phyloP scores from a whole-genome alignment of 495 filamentous ascomycete species.

The Bathelium albidoporum region DNA sequence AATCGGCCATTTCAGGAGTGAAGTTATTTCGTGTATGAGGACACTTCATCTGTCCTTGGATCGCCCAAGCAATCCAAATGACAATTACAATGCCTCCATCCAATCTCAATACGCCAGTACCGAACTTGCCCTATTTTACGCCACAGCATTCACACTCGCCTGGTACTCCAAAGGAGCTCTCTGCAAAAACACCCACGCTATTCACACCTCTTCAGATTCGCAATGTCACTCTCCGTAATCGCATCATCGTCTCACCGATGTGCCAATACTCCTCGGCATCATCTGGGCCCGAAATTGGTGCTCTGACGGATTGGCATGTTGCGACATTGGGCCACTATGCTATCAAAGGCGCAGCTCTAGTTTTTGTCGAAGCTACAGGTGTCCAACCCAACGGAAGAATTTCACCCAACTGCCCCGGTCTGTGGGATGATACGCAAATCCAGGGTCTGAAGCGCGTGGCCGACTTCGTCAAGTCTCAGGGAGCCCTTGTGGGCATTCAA shows the following conservation, averaged over 20 bases:
- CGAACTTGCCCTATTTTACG: constrained; percentile 13
- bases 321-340: constrained; percentile 53
- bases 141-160: constrained; percentile 9
- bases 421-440: constrained; percentile 65
- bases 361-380: constrained; percentile 59
- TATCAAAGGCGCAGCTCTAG: constrained; percentile 52
- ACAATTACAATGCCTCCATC: constrained; percentile 3
- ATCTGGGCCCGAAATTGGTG: constrained; percentile 41
- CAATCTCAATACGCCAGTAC: constrained; percentile 7
- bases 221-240: constrained; percentile 60
- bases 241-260: constrained; percentile 54
- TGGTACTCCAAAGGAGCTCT: constrained; percentile 12
- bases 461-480: constrained; percentile 51
- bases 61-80: too few species aligned
- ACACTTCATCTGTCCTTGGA: too few species aligned
- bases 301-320: constrained; percentile 61
- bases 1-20: too few species aligned
- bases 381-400: constrained; percentile 62
- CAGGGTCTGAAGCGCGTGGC: constrained; percentile 50
- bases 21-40: too few species aligned
- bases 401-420: constrained; percentile 54
- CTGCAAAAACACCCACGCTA: constrained; percentile 19
- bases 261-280: constrained; percentile 54
- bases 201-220: constrained; percentile 42
- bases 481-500: constrained; percentile 60